phyloP scores from a whole-genome alignment of 2,329 filamentous ascomycete species.

The Ilyonectria destructans region DNA sequence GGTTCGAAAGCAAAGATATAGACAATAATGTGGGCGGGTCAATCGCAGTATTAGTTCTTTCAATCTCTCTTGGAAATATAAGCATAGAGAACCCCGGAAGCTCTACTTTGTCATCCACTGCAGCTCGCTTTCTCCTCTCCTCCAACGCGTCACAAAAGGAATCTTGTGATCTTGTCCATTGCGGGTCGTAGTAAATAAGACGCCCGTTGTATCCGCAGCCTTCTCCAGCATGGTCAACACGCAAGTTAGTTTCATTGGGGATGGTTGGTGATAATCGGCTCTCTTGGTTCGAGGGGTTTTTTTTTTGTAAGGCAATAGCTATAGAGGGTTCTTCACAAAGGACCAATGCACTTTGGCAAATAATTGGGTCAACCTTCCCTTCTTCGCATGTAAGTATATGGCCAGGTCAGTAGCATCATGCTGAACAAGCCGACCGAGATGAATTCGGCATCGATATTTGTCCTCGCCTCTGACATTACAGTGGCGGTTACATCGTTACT shows the following conservation, averaged over 20 bases:
- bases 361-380: conserved; percentile 48
- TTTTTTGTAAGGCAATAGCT: conserved; percentile 52
- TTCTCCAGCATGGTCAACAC: conserved; percentile 49
- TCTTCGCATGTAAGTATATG: conserved; percentile 19
- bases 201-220: conserved; percentile 43
- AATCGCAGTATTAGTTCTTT: background rate
- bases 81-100: conserved; percentile 50
- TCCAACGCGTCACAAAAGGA: conserved; percentile 51
- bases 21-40: background rate
- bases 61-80: conserved; percentile 49
- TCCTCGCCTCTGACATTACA: conserved; percentile 35
- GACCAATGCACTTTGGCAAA: conserved; percentile 56
- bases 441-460: conserved; percentile 37
- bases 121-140: conserved; percentile 50
- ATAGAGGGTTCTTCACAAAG: conserved; percentile 48
- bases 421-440: conserved; percentile 41
- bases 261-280: conserved; percentile 52
- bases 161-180: conserved; percentile 50
- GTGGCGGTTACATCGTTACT: too few relatives aligned
- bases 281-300: conserved; percentile 46
- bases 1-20: conserved; percentile 61
- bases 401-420: conserved; percentile 51
- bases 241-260: conserved; percentile 52
- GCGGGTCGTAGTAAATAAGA: conserved; percentile 50
- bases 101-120: conserved; percentile 51